A percentile compares a stretch with the other conserved stretches of the same genome.
Evolutionary conservation across 148 eudicot species (phyloP).

Genomic region (Mesembryanthemum crystallinum): DNA sequence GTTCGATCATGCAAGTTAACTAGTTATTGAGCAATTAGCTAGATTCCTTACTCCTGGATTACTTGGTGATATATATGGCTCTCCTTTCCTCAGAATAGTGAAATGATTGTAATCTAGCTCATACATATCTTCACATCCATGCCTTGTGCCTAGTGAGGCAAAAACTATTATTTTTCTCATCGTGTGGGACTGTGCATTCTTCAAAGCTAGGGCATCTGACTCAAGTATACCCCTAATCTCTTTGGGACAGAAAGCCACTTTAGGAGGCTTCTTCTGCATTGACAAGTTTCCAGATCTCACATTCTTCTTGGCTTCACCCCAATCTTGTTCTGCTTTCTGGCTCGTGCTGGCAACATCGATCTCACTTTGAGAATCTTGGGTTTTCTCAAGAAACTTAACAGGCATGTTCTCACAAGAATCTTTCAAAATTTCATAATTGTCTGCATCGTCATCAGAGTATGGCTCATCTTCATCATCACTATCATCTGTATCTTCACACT

Average conservation of each 20-base stretch:
- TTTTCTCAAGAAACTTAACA: neutral
- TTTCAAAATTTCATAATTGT: neutral
- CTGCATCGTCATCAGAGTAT: slow-evolving; percentile 10
- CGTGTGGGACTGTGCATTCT: slow-evolving; percentile 41
- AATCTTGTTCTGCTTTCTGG: slow-evolving; percentile 1
- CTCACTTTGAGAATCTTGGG: neutral
- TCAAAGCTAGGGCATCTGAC: slow-evolving; percentile 19
- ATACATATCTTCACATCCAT: slow-evolving; percentile 43
- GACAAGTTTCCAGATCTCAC: neutral
- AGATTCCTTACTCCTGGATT: slow-evolving; percentile 28
- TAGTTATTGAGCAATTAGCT: neutral
- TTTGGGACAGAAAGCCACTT: slow-evolving; percentile 35
- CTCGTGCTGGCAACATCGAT: neutral
- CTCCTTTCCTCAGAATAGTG: slow-evolving; percentile 31
- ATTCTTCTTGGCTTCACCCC: slow-evolving; percentile 4
- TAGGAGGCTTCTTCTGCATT: slow-evolving; percentile 34
- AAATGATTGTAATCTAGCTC: slow-evolving; percentile 37
- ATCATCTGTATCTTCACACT: slow-evolving; percentile 27
- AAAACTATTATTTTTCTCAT: slow-evolving; percentile 36
- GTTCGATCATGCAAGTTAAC: neutral
- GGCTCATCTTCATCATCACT: slow-evolving; percentile 19
- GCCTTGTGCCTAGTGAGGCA: slow-evolving; percentile 37
- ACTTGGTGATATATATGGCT: slow-evolving; percentile 25
- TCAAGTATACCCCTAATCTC: slow-evolving; percentile 32
- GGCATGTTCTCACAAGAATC: neutral